These are phyloP conservation scores for Brassica incana DNA, from an alignment of 345 rosid genomes.

Conservation along the genomic window DNA sequence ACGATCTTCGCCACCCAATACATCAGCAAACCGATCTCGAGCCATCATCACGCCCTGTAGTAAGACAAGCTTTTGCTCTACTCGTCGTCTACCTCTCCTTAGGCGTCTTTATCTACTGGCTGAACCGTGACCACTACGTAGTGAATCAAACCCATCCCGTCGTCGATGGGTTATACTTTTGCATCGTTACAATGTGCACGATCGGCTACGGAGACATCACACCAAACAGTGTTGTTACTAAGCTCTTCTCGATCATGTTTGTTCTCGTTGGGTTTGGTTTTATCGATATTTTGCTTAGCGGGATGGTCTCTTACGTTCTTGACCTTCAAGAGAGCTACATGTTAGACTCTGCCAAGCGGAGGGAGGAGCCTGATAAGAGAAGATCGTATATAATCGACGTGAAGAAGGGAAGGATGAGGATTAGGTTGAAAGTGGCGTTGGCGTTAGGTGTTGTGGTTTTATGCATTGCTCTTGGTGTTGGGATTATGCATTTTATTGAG, in stretches of 20 bases:
- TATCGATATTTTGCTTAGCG: constrained; percentile 76
- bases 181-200: constrained; percentile 95
- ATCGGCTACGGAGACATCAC: constrained; percentile 96
- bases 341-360: constrained; percentile 61
- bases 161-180: constrained; percentile 86
- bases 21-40: constrained; percentile 45
- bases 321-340: constrained; percentile 88
- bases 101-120: constrained; percentile 77
- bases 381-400: constrained; percentile 73
- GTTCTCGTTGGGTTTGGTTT: constrained; percentile 91
- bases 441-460: constrained; percentile 89
- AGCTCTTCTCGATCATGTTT: constrained; percentile 82
- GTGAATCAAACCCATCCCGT: constrained; percentile 80
- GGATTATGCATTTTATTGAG: constrained; percentile 84
- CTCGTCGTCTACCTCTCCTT: constrained; percentile 63
- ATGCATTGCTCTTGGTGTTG: constrained; percentile 81
- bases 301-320: constrained; percentile 94
- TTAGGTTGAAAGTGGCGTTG: constrained; percentile 88
- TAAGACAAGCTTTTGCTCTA: constrained; percentile 62
- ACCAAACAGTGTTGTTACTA: constrained; percentile 65
- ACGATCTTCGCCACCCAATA: constrained; percentile 45
- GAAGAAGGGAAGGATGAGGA: constrained; percentile 97
- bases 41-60: constrained; percentile 53
- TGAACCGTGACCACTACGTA: constrained; percentile 57
- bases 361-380: constrained; percentile 44